Evolutionary conservation across 2,329 filamentous ascomycete genomes (phyloP), one percentile per base, ranked within the genome.

Genomic region (Cyphellophora attinorum): DNA sequence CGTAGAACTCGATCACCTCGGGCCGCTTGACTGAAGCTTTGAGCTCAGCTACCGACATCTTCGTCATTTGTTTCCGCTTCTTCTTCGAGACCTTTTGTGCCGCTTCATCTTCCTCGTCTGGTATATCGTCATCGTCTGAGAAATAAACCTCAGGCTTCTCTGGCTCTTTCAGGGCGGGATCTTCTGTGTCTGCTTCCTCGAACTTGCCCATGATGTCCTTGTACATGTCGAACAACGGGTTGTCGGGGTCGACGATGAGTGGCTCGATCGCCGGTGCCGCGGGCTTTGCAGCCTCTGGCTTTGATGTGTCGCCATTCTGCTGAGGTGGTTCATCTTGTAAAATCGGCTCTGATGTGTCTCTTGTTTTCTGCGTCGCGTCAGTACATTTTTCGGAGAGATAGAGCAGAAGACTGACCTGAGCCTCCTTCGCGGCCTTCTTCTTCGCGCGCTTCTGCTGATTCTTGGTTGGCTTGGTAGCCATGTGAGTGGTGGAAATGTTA

Each of bases 1-100:
- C 91, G 35, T 93, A 91, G 91, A 91, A 96, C 53, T 98, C 91
- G 5, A 98, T 89, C 6, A 94, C 76, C 58, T 98, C 91, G 2
- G 91, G 91, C 48, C 88, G 89, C 50, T 72, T 74, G 40, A 95
- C 91, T 36, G 94, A 65, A 5, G 89, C 85, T 62, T 98, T 98
- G 44, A 98, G 73, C 60, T 96, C 86, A 31, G 91, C 91, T 40
- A 98, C 85, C 5, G 89, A 93, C 19, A 96, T 68, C 60, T 93
- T 94, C 63, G 82, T 93, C 55, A 86, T 70, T 61, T 82, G 77
- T 65, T 96, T 98, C 48, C 82, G 75, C 61, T 93, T 89, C 69
- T 94, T 95, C 63, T 95, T 96, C 18, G 88, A 95, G 16, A 96
- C 58, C 50, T 83, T 89, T 6, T 75, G 68, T 48, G 72, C 71